Base-by-base conservation (phyloP, 176 grass and related monocot species). In the Musa itinerans region DNA sequence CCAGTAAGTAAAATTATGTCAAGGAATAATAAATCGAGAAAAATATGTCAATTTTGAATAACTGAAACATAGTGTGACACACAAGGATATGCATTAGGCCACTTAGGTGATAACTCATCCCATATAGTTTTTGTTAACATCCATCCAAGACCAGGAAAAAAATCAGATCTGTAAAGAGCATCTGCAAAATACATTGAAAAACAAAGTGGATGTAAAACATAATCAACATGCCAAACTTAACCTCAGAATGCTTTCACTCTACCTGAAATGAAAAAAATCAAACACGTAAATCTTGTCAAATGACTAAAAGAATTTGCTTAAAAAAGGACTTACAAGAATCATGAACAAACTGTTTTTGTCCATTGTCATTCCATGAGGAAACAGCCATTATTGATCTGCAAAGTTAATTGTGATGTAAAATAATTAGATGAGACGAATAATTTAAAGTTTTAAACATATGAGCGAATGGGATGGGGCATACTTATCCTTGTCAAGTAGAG, bases 51-150 rank as follows among this genome's bases (percentile, higher is more conserved):
- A 50, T 48, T 57, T 48, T 2, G 27, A 34, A 16, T 3, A 69
- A 29, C 6, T 68, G 63, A 56, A 53, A 79, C 21, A 2, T 73
- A 75, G 77, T n/a, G 21, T 50, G 52, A 57, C 24, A 77, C 55
- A 69, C 12, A 94, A 99, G 91, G 95, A 99, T 99, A 99, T 99
- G 95, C 95, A 89, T 99, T 94, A 54, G 95, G 95, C 95, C 95
- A 99, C 71, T 94, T 99, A 17, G 90, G 95, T 68, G 95, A 99
- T 69, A 99, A 63, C 77, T 99, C 95, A 78, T 87, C 84, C 95
- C 95, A 99, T 84, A 77, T 86, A 82, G 88, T 84, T 80, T 87
- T 99, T 64, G 88, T 92, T 78, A 94, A 73, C 95, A 99, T 99
- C 95, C 95, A 99, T 86, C 95, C 95, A 86, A 99, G 95, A 65